Conservation (phyloP, 2,329 filamentous ascomycete genomes). For the Neophaeococcomyces mojaviensis region DNA sequence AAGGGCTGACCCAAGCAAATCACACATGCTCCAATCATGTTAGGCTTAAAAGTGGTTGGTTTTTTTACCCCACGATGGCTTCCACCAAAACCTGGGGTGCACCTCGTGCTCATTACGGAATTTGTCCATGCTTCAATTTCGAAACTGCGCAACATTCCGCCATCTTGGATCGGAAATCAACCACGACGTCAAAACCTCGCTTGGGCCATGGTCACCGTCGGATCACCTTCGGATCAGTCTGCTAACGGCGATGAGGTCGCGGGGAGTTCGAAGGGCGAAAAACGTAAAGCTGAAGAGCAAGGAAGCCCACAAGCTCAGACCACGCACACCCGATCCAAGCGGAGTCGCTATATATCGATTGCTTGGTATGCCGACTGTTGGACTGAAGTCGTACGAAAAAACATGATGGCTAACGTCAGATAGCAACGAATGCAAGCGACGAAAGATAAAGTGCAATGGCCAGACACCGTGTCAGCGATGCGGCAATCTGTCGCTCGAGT, state of each 20-base stretch:
- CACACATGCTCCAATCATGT: too few species aligned
- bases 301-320: constrained; percentile 3
- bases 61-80: too few species aligned
- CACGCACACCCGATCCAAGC: constrained; percentile 46
- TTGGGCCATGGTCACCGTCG: constrained; percentile 3
- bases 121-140: too few species aligned
- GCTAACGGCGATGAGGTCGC: neutral
- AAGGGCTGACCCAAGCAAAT: too few species aligned
- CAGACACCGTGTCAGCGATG: constrained; percentile 58
- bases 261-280: constrained; percentile 3
- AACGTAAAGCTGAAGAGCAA: constrained; percentile 11
- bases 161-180: neutral
- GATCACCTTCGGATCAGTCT: neutral
- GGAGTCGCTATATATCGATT: constrained; percentile 61
- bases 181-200: too few species aligned
- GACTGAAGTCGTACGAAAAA: neutral
- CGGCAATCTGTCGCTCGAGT: constrained; percentile 57
- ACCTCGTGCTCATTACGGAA: too few species aligned
- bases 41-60: too few species aligned
- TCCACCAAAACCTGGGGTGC: too few species aligned
- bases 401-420: constrained; percentile 2
- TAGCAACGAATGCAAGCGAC: constrained; percentile 58
- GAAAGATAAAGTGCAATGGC: constrained; percentile 62
- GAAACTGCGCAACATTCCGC: constrained; percentile 1
- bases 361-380: constrained; percentile 46